Evolutionary conservation across 148 eudicot species (phyloP).

Genomic region (Oxyria digyna): DNA sequence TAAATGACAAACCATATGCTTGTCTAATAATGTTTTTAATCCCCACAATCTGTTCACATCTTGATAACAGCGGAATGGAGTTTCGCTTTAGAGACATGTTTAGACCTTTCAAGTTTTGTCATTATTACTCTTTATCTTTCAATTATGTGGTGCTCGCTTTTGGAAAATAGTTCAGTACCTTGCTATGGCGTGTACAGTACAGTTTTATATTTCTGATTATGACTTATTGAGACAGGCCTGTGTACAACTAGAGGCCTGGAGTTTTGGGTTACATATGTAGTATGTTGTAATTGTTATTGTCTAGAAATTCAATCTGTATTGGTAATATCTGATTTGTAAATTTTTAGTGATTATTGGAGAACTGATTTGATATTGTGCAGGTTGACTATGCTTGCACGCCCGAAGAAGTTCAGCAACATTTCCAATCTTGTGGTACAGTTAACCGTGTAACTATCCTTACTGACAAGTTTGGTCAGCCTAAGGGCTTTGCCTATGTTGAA

Average conservation of each 20-base stretch:
- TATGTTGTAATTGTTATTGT: not conserved
- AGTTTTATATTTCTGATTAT: not conserved
- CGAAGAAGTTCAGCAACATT: slow-evolving; percentile 71
- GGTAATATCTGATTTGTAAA: not conserved
- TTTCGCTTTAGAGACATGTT: not conserved
- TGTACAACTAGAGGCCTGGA: not conserved
- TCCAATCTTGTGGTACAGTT: slow-evolving; percentile 71
- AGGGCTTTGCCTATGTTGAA: slow-evolving; percentile 69
- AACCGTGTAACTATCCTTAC: slow-evolving; percentile 64
- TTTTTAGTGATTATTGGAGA: not conserved
- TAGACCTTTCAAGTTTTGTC: not conserved
- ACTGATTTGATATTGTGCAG: slow-evolving; percentile 16
- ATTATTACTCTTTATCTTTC: not conserved
- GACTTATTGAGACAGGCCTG: not conserved
- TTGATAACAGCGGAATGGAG: not conserved
- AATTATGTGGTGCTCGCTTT: not conserved
- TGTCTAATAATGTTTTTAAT: not conserved
- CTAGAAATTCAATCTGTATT: not conserved
- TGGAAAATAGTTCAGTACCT: not conserved
- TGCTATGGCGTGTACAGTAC: not conserved
- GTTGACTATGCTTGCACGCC: slow-evolving; percentile 79
- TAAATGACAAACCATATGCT: not conserved
- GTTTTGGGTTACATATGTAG: not conserved
- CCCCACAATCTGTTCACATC: not conserved
- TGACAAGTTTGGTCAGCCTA: slow-evolving; percentile 68